Evolutionary conservation across 192 early-diverging fungal species (phyloP), one percentile per base, ranked within the genome.

Genomic region (Mortierella hygrophila): DNA sequence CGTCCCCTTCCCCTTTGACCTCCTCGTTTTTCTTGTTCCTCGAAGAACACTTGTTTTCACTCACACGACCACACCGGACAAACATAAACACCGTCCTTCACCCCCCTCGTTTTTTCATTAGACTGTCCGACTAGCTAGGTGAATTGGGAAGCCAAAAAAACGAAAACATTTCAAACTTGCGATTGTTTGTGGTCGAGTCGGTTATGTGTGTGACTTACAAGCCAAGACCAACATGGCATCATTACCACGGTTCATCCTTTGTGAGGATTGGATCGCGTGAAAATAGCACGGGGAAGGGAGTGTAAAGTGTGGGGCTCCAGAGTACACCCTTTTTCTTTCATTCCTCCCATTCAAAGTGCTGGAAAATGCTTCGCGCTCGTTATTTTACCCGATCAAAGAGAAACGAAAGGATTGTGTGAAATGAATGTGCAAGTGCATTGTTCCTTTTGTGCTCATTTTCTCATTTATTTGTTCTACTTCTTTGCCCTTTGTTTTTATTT

Each of bases 51-150:
- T 32, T 65, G 8, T 65, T 29, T 26, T 60, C n/a, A 26, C 60
- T 65, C 60, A 65, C 29, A 65, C 60, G 29, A 65, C 29, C 29
- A 65, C 60, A 65, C 60, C 60, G 29, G 29, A 65, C 60, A 60
- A 55, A 55, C 44, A 21, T 3, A 6, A 29, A 26, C 9, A 11
- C 0, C 26, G 29, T 15, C 32, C n/a, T 15, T 60, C 7, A n/a
- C 11, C 29, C 11, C 29, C 60, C 29, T 63, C 16, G 11, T 13
- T 60, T 57, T 63, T 65, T 29, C 60, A 65, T 32, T 26, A 65
- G 26, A 4, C 60, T 15, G 29, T 9, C 60, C 32, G 32, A 13
- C 57, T 63, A 63, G 26, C 26, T 60, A 18, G 57, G 3, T 63
- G n/a, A 21, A 32, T 63, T 29, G 60, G 29, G 26, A 63, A 63